Conservation (phyloP, 257 asterid genomes). For the Primulina tabacum region DNA sequence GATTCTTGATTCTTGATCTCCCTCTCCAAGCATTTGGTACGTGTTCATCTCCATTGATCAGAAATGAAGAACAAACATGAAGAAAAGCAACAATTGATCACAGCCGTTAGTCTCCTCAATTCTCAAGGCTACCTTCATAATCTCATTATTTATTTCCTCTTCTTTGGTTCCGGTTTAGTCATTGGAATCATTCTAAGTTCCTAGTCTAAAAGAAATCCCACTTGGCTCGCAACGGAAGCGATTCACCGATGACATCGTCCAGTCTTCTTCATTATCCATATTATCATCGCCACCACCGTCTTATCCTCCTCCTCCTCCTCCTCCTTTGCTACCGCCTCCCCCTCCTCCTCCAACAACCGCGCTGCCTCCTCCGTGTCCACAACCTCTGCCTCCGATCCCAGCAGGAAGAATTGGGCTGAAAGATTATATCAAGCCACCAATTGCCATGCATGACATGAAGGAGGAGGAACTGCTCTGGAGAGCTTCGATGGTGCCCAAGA, state of each 20-base stretch:
- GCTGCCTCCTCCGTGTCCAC: not conserved
- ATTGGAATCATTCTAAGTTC: slow-evolving; percentile 53
- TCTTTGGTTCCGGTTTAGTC: slow-evolving; percentile 70
- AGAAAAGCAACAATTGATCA: slow-evolving; percentile 26
- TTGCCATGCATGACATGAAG: slow-evolving; percentile 13
- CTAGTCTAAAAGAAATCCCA: slow-evolving; percentile 24
- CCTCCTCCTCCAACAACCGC: not conserved
- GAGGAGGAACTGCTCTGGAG: slow-evolving; percentile 14
- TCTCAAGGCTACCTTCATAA: slow-evolving; percentile 38
- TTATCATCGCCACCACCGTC: not conserved
- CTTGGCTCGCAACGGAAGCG: slow-evolving; percentile 19
- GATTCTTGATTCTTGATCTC: not conserved
- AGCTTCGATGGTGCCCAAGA: slow-evolving; percentile 15
- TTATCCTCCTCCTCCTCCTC: not conserved
- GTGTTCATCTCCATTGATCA: not conserved
- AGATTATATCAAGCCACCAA: not conserved
- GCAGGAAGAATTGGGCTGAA: not conserved
- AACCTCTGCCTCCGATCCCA: not conserved
- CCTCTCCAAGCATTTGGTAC: not conserved
- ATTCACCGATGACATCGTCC: slow-evolving; percentile 14
- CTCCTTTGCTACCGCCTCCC: not conserved
- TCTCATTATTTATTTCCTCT: slow-evolving; percentile 45
- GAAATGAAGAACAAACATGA: slow-evolving; percentile 31
- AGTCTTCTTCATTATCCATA: not conserved
- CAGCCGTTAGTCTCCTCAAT: slow-evolving; percentile 26